phyloP scores from a whole-genome alignment of 106 monocot genomes.

The Agapanthus africanus region DNA sequence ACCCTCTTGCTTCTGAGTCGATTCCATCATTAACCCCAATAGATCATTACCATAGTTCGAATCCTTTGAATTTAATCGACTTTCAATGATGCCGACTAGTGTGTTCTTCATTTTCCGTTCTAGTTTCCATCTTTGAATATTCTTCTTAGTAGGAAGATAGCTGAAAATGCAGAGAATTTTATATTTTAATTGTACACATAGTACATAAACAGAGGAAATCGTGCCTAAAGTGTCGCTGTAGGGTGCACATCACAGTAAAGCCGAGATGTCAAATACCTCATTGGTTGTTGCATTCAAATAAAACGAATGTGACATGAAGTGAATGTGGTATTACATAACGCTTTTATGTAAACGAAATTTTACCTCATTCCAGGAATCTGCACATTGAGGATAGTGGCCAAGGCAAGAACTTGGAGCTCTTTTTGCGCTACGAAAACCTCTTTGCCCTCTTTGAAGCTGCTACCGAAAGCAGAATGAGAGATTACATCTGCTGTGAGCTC shows the following conservation, averaged over 20 bases:
- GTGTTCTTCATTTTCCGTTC: slow-evolving; percentile 22
- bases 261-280: too few relatives aligned
- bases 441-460: slow-evolving; percentile 32
- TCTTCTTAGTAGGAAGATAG: slow-evolving; percentile 35
- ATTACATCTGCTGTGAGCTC: slow-evolving; percentile 59
- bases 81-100: slow-evolving; percentile 24
- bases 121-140: slow-evolving; percentile 23
- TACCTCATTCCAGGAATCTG: slow-evolving; percentile 30
- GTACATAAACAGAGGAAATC: too few relatives aligned
- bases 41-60: slow-evolving; percentile 38
- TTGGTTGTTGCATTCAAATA: too few relatives aligned
- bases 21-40: slow-evolving; percentile 61
- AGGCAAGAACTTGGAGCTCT: slow-evolving; percentile 21
- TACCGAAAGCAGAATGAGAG: slow-evolving; percentile 55
- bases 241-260: too few relatives aligned
- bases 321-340: too few relatives aligned
- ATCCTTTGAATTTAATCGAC: slow-evolving; percentile 19
- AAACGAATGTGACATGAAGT: too few relatives aligned
- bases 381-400: slow-evolving; percentile 2
- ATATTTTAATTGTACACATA: too few relatives aligned
- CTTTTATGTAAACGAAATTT: too few relatives aligned
- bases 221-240: too few relatives aligned
- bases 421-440: slow-evolving; percentile 48
- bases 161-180: too few relatives aligned
- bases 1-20: slow-evolving; percentile 10